Evolutionary conservation across 768 basidiomycete species (phyloP).

Genomic region (Podaxis carcinomalis): DNA sequence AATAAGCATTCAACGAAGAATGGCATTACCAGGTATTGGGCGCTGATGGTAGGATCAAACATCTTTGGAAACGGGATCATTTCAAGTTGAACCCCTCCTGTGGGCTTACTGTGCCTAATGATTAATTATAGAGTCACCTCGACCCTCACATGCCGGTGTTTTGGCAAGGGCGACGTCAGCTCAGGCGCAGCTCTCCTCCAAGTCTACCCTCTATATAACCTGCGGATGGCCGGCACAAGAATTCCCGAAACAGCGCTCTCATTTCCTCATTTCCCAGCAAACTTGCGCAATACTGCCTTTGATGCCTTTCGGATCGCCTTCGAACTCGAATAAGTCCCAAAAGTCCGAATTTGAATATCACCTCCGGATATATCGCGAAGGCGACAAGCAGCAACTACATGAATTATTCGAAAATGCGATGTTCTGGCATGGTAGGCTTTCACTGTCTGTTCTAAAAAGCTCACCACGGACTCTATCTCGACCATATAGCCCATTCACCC

Average conservation of each 20-base stretch:
- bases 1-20: no score
- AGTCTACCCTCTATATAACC: neutral
- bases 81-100: no score
- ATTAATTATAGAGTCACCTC: neutral
- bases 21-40: no score
- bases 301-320: neutral
- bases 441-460: neutral
- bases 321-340: neutral
- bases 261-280: neutral
- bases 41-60: no score
- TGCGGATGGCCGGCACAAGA: neutral
- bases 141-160: neutral
- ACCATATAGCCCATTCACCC: neutral
- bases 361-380: neutral
- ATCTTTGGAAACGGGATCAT: no score
- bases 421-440: neutral
- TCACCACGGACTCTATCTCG: neutral
- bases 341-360: slow-evolving; percentile 1
- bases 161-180: neutral
- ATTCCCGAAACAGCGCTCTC: neutral
- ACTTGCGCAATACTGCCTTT: neutral
- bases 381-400: neutral
- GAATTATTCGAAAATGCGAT: neutral
- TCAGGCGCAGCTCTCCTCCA: neutral
- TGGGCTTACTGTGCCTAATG: no score